Base-by-base conservation (phyloP, 2,329 filamentous ascomycete species). In the Mycosphaerella sp. region DNA sequence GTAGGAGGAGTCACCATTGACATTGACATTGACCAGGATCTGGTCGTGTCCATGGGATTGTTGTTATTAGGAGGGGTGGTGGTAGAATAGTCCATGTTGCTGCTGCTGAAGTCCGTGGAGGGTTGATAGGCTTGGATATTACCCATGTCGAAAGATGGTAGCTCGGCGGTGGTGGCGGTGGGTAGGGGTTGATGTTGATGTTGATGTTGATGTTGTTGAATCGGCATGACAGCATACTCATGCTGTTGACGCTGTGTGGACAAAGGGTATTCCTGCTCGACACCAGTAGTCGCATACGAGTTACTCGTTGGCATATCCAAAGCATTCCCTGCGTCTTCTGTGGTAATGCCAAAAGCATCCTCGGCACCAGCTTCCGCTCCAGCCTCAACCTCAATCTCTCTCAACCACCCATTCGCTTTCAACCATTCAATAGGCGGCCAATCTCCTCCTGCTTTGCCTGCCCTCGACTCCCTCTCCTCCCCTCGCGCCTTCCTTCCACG, bases 391-490 rank as follows among this genome's bases (percentile, higher is more conserved):
- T 79, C 74, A 43, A 77, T 71, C 67, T 82, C 77, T 55, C 73
- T 70, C 70, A 84, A 79, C 79, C 79, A 84, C 50, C 64, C 64
- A 21, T 70, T 60, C 48, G 75, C 70, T 64, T 80, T 81, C 54
- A 82, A 69, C 44, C 74, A 71, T 30, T 82, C 79, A 74, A 84
- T 83, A 1, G 78, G 70, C 3, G 80, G 80, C 55, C 77, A 70
- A 55, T 81, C 79, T n/a, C 80, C 79, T 35, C 80, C 47, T 12
- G 79, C 79, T 59, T 81, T 82, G 18, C 79, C 80, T 43, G 79
- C 79, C 42, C 80, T 72, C 32, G 59, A 59, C 55, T 62, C 59
- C 59, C 78, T 76, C 67, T 82, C 77, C 55, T 77, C 78, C 51
- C 78, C 76, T 63, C 79, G 80, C 41, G 76, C 75, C 60, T 73